Percentiles rank a stretch among this genome's conserved stretches.
These are phyloP conservation scores for Fonsecaea multimorphosa DNA, from an alignment of 2,329 filamentous ascomycete genomes.

Conservation along the genomic window DNA sequence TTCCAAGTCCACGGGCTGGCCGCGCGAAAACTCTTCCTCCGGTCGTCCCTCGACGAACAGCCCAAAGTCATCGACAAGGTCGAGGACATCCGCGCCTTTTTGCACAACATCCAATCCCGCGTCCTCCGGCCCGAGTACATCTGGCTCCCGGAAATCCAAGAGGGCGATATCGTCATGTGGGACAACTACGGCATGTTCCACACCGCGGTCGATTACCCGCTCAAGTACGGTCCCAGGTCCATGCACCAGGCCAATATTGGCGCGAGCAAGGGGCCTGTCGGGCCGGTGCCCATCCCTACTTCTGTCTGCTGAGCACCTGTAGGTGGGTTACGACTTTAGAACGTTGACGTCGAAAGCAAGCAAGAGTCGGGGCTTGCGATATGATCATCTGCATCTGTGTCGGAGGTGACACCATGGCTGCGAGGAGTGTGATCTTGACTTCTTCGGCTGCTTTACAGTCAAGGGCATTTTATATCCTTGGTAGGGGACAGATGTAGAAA, in stretches of 20 bases:
- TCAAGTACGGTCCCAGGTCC: constrained; percentile 47
- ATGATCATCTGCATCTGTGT: background rate
- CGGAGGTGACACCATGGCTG: background rate
- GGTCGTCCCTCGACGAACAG: constrained; percentile 44
- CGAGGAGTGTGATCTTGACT: background rate
- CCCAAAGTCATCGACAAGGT: constrained; percentile 49
- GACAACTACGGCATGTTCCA: constrained; percentile 54
- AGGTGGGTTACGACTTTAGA: too few relatives aligned
- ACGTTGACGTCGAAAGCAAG: background rate
- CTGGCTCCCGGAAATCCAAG: constrained; percentile 48
- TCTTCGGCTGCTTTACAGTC: background rate
- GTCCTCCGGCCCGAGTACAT: constrained; percentile 54
- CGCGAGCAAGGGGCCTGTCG: constrained; percentile 43
- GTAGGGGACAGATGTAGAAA: background rate
- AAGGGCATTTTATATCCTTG: background rate
- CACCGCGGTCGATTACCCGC: constrained; percentile 53
- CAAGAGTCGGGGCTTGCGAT: background rate
- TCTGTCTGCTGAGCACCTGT: constrained; percentile 5
- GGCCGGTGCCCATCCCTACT: constrained; percentile 40
- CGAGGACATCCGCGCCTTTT: constrained; percentile 45
- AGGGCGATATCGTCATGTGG: constrained; percentile 56
- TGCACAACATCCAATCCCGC: constrained; percentile 49
- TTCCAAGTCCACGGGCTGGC: constrained; percentile 54
- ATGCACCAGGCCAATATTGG: constrained; percentile 58
- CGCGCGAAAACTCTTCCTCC: constrained; percentile 49